These are phyloP conservation scores for Tolypocladium paradoxum DNA, from an alignment of 2,329 filamentous ascomycete genomes.

Conservation along the genomic window DNA sequence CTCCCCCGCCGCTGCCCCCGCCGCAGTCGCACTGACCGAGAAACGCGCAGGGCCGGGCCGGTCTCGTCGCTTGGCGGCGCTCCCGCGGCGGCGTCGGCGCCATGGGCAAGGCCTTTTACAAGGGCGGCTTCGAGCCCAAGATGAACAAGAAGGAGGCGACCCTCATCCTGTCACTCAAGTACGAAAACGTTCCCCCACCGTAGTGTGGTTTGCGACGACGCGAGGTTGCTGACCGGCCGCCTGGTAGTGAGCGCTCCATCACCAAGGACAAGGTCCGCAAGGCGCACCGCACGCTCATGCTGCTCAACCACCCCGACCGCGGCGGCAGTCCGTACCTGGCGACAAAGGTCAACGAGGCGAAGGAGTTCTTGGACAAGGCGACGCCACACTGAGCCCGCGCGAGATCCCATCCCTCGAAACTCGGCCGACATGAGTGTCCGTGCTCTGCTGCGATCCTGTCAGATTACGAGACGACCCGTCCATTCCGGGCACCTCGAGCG, in stretches of 20 bases:
- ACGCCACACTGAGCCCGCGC: slow-evolving; percentile 8
- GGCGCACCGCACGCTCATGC: slow-evolving; percentile 90
- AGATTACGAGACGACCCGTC: background rate
- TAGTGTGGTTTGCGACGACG: background rate
- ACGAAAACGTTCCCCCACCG: slow-evolving; percentile 15
- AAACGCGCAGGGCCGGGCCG: slow-evolving; percentile 66
- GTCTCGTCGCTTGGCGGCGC: slow-evolving; percentile 76
- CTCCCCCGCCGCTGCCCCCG: background rate
- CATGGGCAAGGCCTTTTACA: slow-evolving; percentile 89
- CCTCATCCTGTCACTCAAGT: slow-evolving; percentile 85
- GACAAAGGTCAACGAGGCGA: slow-evolving; percentile 97
- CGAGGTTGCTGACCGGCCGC: slow-evolving; percentile 3
- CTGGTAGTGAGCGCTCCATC: slow-evolving; percentile 65
- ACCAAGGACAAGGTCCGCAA: slow-evolving; percentile 93
- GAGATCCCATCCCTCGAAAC: background rate
- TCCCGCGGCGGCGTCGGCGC: slow-evolving; percentile 69
- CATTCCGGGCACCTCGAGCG: background rate
- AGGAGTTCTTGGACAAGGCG: slow-evolving; percentile 81
- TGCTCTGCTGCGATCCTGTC: background rate
- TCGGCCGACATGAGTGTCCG: background rate
- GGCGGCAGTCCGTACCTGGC: slow-evolving; percentile 93
- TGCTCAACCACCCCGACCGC: slow-evolving; percentile 94
- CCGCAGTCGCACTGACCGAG: background rate
- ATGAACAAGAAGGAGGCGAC: slow-evolving; percentile 91
- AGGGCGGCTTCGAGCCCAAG: slow-evolving; percentile 91